Evolutionary conservation across 2,329 filamentous ascomycete genomes (phyloP), one percentile per base, ranked within the genome.

Genomic region (Stachybotrys elegans): DNA sequence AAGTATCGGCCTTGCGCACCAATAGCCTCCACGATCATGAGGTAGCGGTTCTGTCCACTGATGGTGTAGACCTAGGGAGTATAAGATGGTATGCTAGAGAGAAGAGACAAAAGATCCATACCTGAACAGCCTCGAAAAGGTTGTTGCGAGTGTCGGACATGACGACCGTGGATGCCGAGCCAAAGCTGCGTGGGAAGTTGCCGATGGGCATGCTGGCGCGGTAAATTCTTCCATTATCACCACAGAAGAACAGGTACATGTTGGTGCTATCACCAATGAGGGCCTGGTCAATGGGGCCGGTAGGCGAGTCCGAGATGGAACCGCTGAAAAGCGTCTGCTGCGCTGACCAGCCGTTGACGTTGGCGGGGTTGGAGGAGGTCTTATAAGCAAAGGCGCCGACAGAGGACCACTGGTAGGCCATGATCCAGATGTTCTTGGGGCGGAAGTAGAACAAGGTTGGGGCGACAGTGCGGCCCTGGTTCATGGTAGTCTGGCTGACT

Each of bases 221-320:
- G 63, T 84, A 84, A 56, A 85, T 79, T 37, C 73, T 75, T 58
- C 81, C 81, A 49, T 84, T 81, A 61, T 84, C 81, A 14, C 79
- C 81, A 0, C 72, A 70, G 53, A 83, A 84, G 72, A 84, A 85
- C 4, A 84, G 66, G 53, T 83, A 83, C 76, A 83, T 83, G 62
- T 74, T 73, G 5, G 56, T 59, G 54, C 61, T 61, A 58, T 84
- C 81, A 40, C 75, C 78, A 50, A 84, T 84, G 46, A 84, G 50
- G 0, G 78, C 77, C 61, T 81, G 78, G 58, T 84, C 80, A 51
- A 85, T 83, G 19, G 66, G 54, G 4, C 76, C 78, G 0, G 74
- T 80, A 59, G 59, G 57, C 13, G 72, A 73, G 42, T 56, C 68
- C 0, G 66, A 57, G 52, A 83, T 76, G 16, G 56, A 69, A 14